Evolutionary conservation across 2,329 filamentous ascomycete species (phyloP).

Genomic region (Periglandula ipomoeae): DNA sequence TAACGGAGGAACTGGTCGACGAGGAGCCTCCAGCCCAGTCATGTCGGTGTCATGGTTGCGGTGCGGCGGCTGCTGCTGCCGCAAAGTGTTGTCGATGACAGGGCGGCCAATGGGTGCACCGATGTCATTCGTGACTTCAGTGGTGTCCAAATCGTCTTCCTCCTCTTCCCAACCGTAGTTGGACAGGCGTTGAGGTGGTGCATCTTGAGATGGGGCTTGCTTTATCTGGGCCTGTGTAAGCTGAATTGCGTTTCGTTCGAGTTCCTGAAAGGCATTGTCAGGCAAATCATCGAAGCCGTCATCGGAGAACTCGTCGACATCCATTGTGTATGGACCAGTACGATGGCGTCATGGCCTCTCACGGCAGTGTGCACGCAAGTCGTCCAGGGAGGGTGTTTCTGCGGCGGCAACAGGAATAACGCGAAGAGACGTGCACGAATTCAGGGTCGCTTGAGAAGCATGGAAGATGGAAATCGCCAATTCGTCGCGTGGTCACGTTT

Average conservation of each 20-base stretch:
- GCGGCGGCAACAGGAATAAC: no score
- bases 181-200: constrained; percentile 17
- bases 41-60: constrained; percentile 16
- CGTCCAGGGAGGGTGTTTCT: neutral
- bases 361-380: neutral
- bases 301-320: constrained; percentile 51
- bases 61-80: constrained; percentile 22
- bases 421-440: constrained; percentile 2
- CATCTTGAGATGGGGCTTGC: constrained; percentile 14
- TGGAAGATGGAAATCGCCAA: neutral
- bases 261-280: constrained; percentile 47
- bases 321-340: constrained; percentile 20
- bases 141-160: constrained; percentile 50
- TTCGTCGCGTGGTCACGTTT: constrained; percentile 11
- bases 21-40: constrained; percentile 14
- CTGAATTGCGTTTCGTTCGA: constrained; percentile 55
- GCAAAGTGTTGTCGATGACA: constrained; percentile 26
- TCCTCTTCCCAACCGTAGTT: constrained; percentile 41
- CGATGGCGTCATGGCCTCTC: constrained; percentile 9
- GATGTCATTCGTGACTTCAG: constrained; percentile 43
- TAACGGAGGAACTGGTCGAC: constrained; percentile 20
- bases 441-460: neutral
- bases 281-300: constrained; percentile 55
- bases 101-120: constrained; percentile 29
- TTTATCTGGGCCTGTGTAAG: constrained; percentile 39